Evolutionary conservation across 495 filamentous ascomycete genomes (phyloP).

Genomic region (Penicillium paradoxum): DNA sequence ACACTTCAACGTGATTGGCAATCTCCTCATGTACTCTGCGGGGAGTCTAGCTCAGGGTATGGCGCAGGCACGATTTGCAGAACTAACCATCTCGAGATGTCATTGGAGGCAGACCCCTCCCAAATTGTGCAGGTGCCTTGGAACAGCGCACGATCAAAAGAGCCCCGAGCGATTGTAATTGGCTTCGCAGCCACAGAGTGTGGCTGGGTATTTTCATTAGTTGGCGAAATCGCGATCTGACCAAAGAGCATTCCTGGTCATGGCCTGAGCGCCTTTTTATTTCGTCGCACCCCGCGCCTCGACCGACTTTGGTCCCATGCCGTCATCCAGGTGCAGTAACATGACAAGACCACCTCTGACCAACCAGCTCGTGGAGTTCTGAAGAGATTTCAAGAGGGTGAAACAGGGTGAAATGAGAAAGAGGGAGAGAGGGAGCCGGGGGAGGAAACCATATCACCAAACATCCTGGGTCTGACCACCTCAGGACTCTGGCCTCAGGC

Average conservation of each 20-base stretch:
- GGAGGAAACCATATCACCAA: too few relatives aligned
- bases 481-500: too few relatives aligned
- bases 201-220: slow-evolving; percentile 2
- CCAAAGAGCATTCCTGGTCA: neutral
- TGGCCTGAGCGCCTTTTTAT: neutral
- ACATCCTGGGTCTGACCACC: too few relatives aligned
- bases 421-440: too few relatives aligned
- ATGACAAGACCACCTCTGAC: neutral
- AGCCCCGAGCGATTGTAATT: neutral
- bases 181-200: neutral
- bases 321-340: neutral
- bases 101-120: neutral
- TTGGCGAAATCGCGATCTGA: neutral
- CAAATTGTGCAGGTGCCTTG: neutral
- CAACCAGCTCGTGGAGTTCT: neutral
- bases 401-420: neutral
- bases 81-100: neutral
- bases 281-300: slow-evolving; percentile 2
- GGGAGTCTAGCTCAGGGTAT: neutral
- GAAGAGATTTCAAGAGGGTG: neutral
- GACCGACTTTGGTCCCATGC: neutral
- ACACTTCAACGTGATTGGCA: neutral
- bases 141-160: neutral
- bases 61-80: slow-evolving; percentile 1
- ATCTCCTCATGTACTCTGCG: neutral